Base-by-base conservation (phyloP, 805 yeast genomes). In the Teunomyces barrocoloradensis region DNA sequence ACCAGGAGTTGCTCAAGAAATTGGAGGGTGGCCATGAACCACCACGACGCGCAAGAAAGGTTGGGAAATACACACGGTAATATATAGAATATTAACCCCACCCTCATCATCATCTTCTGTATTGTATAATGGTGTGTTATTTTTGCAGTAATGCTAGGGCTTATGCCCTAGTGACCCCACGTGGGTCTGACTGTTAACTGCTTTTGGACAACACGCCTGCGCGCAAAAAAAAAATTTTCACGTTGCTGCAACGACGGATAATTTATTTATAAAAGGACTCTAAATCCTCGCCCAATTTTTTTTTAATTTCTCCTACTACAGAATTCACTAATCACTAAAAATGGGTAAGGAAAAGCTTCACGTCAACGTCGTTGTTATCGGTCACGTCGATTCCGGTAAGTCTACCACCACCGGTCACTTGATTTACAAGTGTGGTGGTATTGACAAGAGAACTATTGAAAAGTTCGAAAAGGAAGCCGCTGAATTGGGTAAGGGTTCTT, bases 291-390 rank as follows among this genome's bases (percentile, higher is more conserved):
- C 47, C 20, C 41, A 38, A 47, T 39, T 34, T 47, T 52, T 43
- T 43, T 42, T 39, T 42, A 6, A 17, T 32, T 39, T 48, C 43
- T 44, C 44, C 34, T 32, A 46, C 48, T 51, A 47, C 45, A 43
- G 43, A 46, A 12, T 33, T 43, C 42, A 46, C 23, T 30, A 32
- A 49, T 48, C 40, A 48, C 44, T 46, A 51, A 63, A 47, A 53
- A 72, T 71, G 96, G 96, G 96, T 85, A 89, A 89, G 80, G 96
- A 84, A 72, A 91, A 92, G 87, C 71, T 82, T 79, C 98, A 92
- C 88, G 88, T 92, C 83, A 92, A 92, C 96, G 96, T 92, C 81
- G 99, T 94, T 79, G 98, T 94, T 75, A 92, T 92, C 79, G 99
- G 98, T 80, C 98, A 92, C 96, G 98, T 94, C 97, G 98, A 92